Percentiles rank a stretch among this genome's conserved stretches.
These are phyloP conservation scores for Vitis riparia DNA, from an alignment of 164 flowering plant genomes.

Conservation along the genomic window DNA sequence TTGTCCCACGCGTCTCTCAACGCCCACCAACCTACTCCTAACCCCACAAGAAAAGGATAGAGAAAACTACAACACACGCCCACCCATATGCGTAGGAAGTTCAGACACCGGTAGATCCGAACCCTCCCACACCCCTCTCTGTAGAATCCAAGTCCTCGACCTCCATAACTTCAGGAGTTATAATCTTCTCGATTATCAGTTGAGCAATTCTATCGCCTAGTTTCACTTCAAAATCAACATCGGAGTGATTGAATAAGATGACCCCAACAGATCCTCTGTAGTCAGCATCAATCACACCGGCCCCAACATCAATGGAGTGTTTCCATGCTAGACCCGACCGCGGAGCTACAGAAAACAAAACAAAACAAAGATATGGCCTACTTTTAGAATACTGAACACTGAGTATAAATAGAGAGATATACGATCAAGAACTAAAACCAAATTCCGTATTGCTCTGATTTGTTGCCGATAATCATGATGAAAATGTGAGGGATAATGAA, in stretches of 20 bases:
- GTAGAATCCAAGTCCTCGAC: conserved; percentile 80
- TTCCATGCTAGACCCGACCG: conserved; percentile 91
- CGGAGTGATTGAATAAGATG: conserved; percentile 81
- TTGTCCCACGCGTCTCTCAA: not conserved
- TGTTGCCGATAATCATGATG: too few relatives aligned
- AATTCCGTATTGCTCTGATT: too few relatives aligned
- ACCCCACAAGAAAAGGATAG: too few relatives aligned
- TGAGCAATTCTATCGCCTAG: conserved; percentile 87
- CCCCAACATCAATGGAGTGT: conserved; percentile 90
- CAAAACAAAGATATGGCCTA: not conserved
- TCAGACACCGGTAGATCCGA: conserved; percentile 85
- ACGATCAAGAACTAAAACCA: too few relatives aligned
- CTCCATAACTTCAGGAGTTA: conserved; percentile 71
- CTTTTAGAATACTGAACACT: not conserved
- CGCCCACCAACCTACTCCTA: too few relatives aligned
- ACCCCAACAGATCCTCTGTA: conserved; percentile 96
- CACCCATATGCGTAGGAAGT: too few relatives aligned
- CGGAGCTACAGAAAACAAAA: conserved; percentile 53
- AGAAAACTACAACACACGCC: too few relatives aligned
- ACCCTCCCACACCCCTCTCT: conserved; percentile 68
- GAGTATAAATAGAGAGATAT: too few relatives aligned
- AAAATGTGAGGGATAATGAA: too few relatives aligned
- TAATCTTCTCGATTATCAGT: conserved; percentile 72
- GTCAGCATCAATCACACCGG: conserved; percentile 93
- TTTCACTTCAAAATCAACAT: conserved; percentile 80